Base-by-base conservation (phyloP, 495 filamentous ascomycete species). In the Poronia punctata region DNA sequence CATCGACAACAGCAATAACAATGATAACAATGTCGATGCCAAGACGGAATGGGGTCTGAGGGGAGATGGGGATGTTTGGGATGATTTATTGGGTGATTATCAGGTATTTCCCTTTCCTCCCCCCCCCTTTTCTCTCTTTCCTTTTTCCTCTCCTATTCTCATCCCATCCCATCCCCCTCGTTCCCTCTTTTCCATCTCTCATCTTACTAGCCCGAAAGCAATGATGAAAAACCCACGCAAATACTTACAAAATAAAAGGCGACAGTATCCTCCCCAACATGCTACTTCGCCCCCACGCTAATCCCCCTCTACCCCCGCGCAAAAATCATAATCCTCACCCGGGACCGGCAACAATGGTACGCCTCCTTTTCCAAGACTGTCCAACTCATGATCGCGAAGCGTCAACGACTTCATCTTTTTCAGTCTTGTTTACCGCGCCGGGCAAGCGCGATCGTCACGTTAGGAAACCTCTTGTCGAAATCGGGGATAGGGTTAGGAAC, bases 221-320 rank as follows among this genome's bases (percentile, higher is more conserved):
- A n/a, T n/a, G n/a, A n/a, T n/a, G n/a, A n/a, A n/a, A n/a, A n/a
- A n/a, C n/a, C n/a, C n/a, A n/a, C n/a, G n/a, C n/a, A n/a, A n/a
- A n/a, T n/a, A n/a, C n/a, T n/a, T n/a, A n/a, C n/a, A n/a, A n/a
- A n/a, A n/a, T n/a, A 49, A 46, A 49, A 64, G 70, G 76, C 72
- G 33, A 70, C 79, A 24, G 76, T 71, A 44, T 77, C 80, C 62
- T 74, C 72, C 65, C 77, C 78, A 8, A 71, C 71, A 35, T 73
- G 70, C 34, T 73, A 74, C 27, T 82, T 81, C 47, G 74, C 72
- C 21, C 67, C 71, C 51, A 76, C 81, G 54, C 60, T 83, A 31
- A 75, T 79, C 28, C 69, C 74, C 36, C 76, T 76, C 16, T 82
- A 82, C 47, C 77, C 78, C 20, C 72, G 81, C 29, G 78, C 78